Evolutionary conservation across 2,329 filamentous ascomycete species (phyloP), one percentile per base, ranked within the genome.

Genomic region (Xylogone sp.): DNA sequence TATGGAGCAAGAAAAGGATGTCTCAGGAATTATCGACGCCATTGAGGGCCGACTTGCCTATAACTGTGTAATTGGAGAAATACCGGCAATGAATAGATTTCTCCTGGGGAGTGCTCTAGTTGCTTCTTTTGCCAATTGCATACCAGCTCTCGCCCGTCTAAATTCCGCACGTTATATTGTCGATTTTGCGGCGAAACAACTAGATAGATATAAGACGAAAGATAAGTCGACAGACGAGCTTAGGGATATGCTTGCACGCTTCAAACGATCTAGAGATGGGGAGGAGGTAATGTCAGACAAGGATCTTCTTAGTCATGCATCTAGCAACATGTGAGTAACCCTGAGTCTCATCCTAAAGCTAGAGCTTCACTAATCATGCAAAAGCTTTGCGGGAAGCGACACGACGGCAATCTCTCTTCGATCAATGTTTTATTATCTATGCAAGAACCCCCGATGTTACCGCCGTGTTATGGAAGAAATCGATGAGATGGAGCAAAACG

Each of bases 21-120:
- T 62, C 10, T 51, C 55, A 34, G 58, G 53, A 8, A 60, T 64
- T 16, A 62, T 66, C 29, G 51, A 44, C n/a, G 56, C 49, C 2
- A 59, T 65, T 44, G 55, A 59, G 42, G 27, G 31, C 2, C 43
- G 49, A 20, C 47, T 62, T 10, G 24, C 50, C 5, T 61, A 63
- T 31, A 61, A 50, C 3, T 55, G 54, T 4, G 51, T 62, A 2
- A 51, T 63, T 21, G 61, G 66, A 55, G 53, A 57, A 46, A 24
- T 54, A 34, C 45, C 57, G 51, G 50, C 44, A 55, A 59, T 67
- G 55, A 52, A 56, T 58, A 43, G 53, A 42, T 22, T 52, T 43
- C 54, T 53, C 24, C 42, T 51, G 18, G 58, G 55, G 57, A 59
- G 39, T 61, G 56, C 54, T 53, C 56, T 21, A 54, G 52, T 20